Conservation (phyloP, 2,329 filamentous ascomycete genomes). For the Fusarium falciforme region DNA sequence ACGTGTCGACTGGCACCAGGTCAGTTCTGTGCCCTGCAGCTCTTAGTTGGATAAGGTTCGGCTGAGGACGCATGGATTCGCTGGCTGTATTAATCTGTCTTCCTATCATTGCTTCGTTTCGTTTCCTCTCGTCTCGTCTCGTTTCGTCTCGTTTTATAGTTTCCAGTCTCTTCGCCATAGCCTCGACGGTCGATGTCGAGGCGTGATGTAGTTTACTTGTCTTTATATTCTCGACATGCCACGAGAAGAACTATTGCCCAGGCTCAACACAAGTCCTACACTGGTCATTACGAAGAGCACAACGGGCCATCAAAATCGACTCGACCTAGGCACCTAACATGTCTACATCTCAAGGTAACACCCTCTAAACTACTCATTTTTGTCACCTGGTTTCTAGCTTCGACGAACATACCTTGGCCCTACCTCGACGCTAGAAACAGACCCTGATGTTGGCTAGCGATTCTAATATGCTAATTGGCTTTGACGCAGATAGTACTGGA, state of each 20-base stretch:
- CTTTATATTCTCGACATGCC: background rate
- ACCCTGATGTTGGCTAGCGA: no score
- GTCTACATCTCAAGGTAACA: background rate
- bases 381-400: background rate
- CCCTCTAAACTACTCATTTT: background rate
- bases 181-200: background rate
- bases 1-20: no score
- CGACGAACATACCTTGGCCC: background rate
- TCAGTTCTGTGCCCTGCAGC: no score
- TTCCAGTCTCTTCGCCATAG: background rate
- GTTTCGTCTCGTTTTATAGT: background rate
- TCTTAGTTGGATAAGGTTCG: no score
- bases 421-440: background rate
- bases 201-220: background rate
- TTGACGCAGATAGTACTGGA: background rate
- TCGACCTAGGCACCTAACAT: background rate
- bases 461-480: background rate
- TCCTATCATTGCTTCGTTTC: no score
- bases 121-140: no score
- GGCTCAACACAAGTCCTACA: background rate
- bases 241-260: background rate
- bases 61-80: no score
- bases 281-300: background rate
- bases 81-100: no score
- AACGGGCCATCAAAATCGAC: background rate